A percentile compares a stretch with the other conserved stretches of the same genome.
Conservation (phyloP, 257 asterid genomes). For the Primulina tabacum region DNA sequence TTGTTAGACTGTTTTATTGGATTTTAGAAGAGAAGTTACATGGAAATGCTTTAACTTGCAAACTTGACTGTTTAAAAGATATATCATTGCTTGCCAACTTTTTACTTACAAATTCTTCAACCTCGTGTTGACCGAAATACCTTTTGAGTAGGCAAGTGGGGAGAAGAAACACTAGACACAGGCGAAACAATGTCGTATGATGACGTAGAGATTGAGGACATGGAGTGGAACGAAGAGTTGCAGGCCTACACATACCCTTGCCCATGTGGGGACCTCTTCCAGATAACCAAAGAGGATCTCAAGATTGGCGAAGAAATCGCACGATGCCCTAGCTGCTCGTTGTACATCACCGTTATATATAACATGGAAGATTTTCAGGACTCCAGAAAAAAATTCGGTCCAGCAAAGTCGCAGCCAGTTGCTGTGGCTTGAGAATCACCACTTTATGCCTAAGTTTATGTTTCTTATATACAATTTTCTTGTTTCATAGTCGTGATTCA, state of each 20-base stretch:
- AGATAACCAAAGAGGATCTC: slow-evolving; percentile 77
- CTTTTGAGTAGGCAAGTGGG: background rate
- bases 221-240: slow-evolving; percentile 92
- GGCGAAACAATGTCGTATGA: slow-evolving; percentile 74
- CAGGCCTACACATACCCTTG: slow-evolving; percentile 85
- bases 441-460: background rate
- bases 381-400: slow-evolving; percentile 39
- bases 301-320: slow-evolving; percentile 89
- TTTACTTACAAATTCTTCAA: background rate
- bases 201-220: slow-evolving; percentile 94
- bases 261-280: slow-evolving; percentile 93
- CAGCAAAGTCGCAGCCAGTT: slow-evolving; percentile 18
- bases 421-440: slow-evolving; percentile 44
- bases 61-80: no score
- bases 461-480: background rate
- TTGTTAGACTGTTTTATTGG: no score
- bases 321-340: slow-evolving; percentile 90
- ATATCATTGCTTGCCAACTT: no score
- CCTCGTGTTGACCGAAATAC: background rate
- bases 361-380: slow-evolving; percentile 76
- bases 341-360: slow-evolving; percentile 77
- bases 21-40: no score
- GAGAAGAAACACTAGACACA: background rate
- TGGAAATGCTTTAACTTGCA: background rate
- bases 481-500: background rate